Base-by-base conservation (phyloP, 257 asterid genomes). In the Solanum clarkiae region DNA sequence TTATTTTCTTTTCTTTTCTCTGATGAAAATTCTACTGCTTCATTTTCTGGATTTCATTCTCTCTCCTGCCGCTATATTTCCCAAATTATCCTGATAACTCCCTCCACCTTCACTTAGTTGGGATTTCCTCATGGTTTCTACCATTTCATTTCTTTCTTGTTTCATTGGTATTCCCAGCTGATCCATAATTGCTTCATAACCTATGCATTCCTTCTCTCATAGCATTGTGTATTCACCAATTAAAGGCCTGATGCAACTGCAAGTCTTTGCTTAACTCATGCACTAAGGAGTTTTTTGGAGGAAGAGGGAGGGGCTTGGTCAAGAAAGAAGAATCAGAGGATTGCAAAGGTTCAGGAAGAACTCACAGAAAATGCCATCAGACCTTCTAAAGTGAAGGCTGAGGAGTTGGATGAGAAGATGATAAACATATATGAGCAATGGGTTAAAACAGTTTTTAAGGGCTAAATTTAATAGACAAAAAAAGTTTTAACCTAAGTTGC, bases 71-170 rank as follows among this genome's bases (percentile, higher is more conserved):
- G 93, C 95, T 10, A 15, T 93, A 8, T 93, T 91, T 5, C 98
- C 98, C 26, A 91, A 16, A 68, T 95, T 68, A 62, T 88, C 86
- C 92, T 93, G 65, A 59, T 82, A 89, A 86, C 83, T 74, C 74
- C 98, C 98, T 14, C 98, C 98, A 42, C 86, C 97, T 3, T 90
- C 95, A 20, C 92, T 93, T 10, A 97, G 96, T 9, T 91, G 86
- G 80, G 94, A 94, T 1, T 92, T 95, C 63, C 81, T 95, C 40
- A 65, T 82, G 84, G 90, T 94, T 75, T 93, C 96, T 2, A 57
- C 85, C 86, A 70, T 90, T 84, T 94, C 98, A 0, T 79, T 94
- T 7, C 82, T 92, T 79, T 91, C 98, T 4, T 88, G 97, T 4
- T 86, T 91, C 84, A 7, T 91, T 14, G 97, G 98, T 3, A 84